Conservation (phyloP, 805 yeast species). For the Sugiyamaella boreocaroliniensis region DNA sequence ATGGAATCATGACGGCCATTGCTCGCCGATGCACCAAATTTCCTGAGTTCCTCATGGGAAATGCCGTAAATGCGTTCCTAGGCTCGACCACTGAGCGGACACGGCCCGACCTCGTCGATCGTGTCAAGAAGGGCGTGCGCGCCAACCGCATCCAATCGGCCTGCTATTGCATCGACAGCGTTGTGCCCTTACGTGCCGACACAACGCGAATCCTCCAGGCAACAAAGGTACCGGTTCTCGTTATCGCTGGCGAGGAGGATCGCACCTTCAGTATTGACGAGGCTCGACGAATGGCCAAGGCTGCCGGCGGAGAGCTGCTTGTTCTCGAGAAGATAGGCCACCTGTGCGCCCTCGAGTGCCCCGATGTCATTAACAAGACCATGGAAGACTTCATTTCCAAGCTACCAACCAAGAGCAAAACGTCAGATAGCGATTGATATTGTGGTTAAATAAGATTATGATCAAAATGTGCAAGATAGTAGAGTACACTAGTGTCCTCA, state of each 20-base stretch:
- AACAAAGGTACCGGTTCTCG: constrained; percentile 1
- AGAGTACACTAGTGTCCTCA: no score
- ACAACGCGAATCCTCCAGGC: not conserved
- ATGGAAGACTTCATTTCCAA: not conserved
- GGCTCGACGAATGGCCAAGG: not conserved
- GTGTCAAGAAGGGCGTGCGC: not conserved
- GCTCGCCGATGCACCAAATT: not conserved
- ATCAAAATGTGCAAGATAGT: not conserved
- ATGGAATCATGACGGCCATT: not conserved
- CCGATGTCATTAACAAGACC: not conserved
- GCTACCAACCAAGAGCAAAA: not conserved
- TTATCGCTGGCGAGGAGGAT: constrained; percentile 7
- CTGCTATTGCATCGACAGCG: not conserved
- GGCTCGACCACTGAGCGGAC: not conserved
- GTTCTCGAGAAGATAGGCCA: constrained; percentile 3
- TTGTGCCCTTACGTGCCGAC: constrained; percentile 5
- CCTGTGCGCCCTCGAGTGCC: constrained; percentile 4
- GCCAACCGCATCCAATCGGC: not conserved
- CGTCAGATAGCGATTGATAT: no score
- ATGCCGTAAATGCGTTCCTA: constrained; percentile 1
- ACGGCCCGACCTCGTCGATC: not conserved
- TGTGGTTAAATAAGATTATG: not conserved
- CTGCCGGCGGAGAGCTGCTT: not conserved
- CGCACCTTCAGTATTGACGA: constrained; percentile 1
- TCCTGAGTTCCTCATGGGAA: constrained; percentile 1